Base-by-base conservation (phyloP, 495 filamentous ascomycete genomes). In the Penicillium alfredii region DNA sequence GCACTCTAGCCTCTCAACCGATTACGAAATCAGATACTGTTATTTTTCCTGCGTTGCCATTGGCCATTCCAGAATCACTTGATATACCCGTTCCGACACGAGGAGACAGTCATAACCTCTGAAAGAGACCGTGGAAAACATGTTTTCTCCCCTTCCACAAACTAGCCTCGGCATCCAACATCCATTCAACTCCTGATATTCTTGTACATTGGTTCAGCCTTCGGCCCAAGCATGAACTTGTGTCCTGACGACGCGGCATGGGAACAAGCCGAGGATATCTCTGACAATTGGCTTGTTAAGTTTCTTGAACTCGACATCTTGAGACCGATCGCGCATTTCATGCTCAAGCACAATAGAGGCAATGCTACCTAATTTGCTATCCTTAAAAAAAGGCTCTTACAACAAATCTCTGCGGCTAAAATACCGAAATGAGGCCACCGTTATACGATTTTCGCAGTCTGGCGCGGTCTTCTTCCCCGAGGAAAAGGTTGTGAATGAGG, bases 401-500 rank as follows among this genome's bases (percentile, higher is more conserved):
- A 55, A 51, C 6, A 26, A 43, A 25, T 21, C 31, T 6, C 13
- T 55, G 8, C 40, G 22, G 11, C 31, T 51, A 44, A 38, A 38
- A 11, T 42, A 29, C 23, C 8, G 21, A 22, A 9, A 35, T 4
- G 31, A 30, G 12, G 26, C 43, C 6, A 35, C 37, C 3, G 17
- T 30, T 6, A 51, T 55, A 8, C 33, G 43, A 0, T 37, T 55
- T n/a, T 29, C 47, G 2, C 37, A 29, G 22, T 35, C 40, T 4
- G 47, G 47, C 4, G 38, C 40, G 11, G 18, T 47, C 3, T 30
- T 53, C 11, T 61, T 64, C 28, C 49, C 54, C 1, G 53, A 56
- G 19, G 68, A 70, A n/a, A 69, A 66, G 38, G 31, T 57, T n/a
- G 26, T 34, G 4, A 55, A 51, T 24, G 68, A 76, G 33, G 64